Evolutionary conservation across 257 asterid genomes (phyloP).

Genomic region (Solanum habrochaites): DNA sequence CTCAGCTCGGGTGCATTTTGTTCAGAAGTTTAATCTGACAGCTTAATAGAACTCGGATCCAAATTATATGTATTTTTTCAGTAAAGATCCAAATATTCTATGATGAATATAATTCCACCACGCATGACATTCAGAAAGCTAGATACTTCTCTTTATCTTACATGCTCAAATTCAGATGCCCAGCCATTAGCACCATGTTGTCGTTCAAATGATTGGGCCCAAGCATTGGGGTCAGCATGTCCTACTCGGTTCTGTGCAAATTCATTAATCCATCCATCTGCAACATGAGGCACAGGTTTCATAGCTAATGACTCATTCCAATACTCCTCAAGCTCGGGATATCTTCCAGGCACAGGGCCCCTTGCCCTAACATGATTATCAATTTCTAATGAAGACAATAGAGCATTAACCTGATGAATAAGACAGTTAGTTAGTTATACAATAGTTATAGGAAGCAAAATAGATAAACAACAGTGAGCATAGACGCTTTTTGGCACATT

Average conservation of each 20-base stretch:
- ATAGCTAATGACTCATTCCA: slow-evolving; percentile 88
- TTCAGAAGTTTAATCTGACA: background rate
- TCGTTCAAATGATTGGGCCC: slow-evolving; percentile 89
- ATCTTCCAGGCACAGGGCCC: slow-evolving; percentile 68
- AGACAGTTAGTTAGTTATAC: background rate
- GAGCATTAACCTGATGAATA: slow-evolving; percentile 75
- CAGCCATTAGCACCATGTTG: slow-evolving; percentile 89
- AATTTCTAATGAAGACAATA: slow-evolving; percentile 78
- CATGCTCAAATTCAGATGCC: slow-evolving; percentile 97
- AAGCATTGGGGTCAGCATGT: slow-evolving; percentile 60
- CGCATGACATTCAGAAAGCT: background rate
- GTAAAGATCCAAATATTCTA: background rate
- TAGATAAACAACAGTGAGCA: background rate
- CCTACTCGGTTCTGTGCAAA: slow-evolving; percentile 46
- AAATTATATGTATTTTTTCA: background rate
- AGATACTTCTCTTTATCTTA: slow-evolving; percentile 18
- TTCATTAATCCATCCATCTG: slow-evolving; percentile 87
- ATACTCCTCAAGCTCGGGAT: slow-evolving; percentile 73
- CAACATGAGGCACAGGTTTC: slow-evolving; percentile 47
- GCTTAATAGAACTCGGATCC: background rate
- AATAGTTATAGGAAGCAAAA: background rate
- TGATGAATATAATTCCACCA: background rate
- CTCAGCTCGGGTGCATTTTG: background rate
- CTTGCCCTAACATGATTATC: slow-evolving; percentile 63
- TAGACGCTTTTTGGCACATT: background rate